Percentiles rank a stretch among this genome's conserved stretches.
Conservation (phyloP, 2,329 filamentous ascomycete species). For the Aspergillus sp. region DNA sequence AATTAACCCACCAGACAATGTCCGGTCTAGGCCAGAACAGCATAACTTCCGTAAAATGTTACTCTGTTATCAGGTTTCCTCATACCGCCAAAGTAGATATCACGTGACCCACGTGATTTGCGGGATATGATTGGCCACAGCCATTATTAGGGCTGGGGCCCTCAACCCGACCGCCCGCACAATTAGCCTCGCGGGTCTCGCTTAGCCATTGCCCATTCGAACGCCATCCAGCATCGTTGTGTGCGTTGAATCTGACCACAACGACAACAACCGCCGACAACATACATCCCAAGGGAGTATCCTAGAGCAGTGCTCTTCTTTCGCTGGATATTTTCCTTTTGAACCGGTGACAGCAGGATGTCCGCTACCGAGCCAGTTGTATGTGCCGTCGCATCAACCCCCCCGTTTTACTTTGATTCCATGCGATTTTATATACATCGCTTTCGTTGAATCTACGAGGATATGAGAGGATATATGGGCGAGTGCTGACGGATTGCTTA, state of each 20-base stretch:
- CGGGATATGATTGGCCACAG: conserved; percentile 19
- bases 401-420: conserved; percentile 1
- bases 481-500: conserved; percentile 46
- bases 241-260: conserved; percentile 37
- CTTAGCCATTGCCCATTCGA: conserved; percentile 30
- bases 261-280: conserved; percentile 44
- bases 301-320: conserved; percentile 35
- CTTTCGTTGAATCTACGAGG: background rate
- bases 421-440: conserved; percentile 1
- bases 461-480: conserved; percentile 18
- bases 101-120: conserved; percentile 22
- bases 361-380: conserved; percentile 62
- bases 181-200: conserved; percentile 26
- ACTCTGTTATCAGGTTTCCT: no score
- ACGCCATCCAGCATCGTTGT: conserved; percentile 36
- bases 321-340: conserved; percentile 36
- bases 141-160: conserved; percentile 34
- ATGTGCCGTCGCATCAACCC: conserved; percentile 33
- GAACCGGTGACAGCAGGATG: conserved; percentile 49
- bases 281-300: conserved; percentile 36
- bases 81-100: no score
- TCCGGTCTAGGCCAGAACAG: no score
- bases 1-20: no score
- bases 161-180: conserved; percentile 28
- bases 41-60: no score